Evolutionary conservation across 192 early-diverging fungal species (phyloP), one percentile per base, ranked within the genome.

Genomic region (Martensiomyces pterosporus): DNA sequence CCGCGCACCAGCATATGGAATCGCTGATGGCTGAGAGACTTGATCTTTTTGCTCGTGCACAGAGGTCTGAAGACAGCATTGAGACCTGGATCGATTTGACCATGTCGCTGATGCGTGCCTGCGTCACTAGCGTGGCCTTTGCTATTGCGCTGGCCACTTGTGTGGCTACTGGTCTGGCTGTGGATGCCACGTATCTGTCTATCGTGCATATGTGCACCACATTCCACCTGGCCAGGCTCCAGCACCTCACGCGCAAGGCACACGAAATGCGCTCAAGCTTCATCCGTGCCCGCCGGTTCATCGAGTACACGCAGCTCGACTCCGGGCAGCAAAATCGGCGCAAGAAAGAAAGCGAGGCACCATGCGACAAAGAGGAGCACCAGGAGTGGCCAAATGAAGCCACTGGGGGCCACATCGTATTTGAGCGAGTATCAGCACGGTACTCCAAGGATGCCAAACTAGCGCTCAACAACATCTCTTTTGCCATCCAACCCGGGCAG

Each of bases 401-500:
- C 3, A 29, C 34, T 23, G 22, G 18, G 3, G 88, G 87, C 8
- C 41, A 60, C 7, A 67, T 92, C 3, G 60, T 58, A 3, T 75
- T 90, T 48, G 34, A 69, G 16, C 49, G 64, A 18, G 68, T 89
- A 47, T 77, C 68, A 1, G 64, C 88, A 10, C 53, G 49, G 8
- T 91, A 91, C 58, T 80, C 80, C 2, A 60, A 52, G 15, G 37
- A 14, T 7, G 39, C 36, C 0, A 29, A 37, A 21, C 71, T 78
- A 6, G 85, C 81, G 0, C 57, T 93, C 15, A 63, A 76, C 33
- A 54, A 80, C 25, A 71, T 92, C 26, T 73, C 75, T 4, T 60
- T 88, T 37, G 23, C 58, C 4, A 74, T 91, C 37, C 65, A 61
- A 14, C 63, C 76, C 0, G 86, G 84, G 2, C 82, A 85, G 36